Base-by-base conservation (phyloP, 2,329 filamentous ascomycete species). In the Acephala macrosclerotiorum region DNA sequence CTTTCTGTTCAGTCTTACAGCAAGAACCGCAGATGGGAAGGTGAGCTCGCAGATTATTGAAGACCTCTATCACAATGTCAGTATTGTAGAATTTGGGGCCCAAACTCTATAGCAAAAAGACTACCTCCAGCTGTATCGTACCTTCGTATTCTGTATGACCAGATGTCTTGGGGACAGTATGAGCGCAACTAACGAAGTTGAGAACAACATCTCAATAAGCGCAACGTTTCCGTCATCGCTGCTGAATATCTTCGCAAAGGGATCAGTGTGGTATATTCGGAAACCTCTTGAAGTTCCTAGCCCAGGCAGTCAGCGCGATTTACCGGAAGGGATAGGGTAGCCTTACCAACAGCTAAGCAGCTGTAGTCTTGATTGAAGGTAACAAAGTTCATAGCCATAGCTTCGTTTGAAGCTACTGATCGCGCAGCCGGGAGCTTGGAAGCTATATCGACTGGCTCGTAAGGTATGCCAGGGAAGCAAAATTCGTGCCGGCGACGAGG, bases 321-420 rank as follows among this genome's bases (percentile, higher is more conserved):
- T 36, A 14, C 53, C 58, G 62, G 51, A 40, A 42, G 35, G n/a
- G 16, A 36, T 25, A 40, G 36, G 42, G 36, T 61, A 80, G 14
- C 5, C 90, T 76, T 84, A 94, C 93, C 95, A 73, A 99, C 94
- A 82, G 95, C 95, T 71, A 99, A 86, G 80, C 95, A 95, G 85
- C 92, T 97, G 83, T 97, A 94, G 84, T 99, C 96, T 84, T 99
- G 96, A 81, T 99, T 99, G 81, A 98, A 99, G 49, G 95, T 97
- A 75, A 99, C 93, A 81, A 97, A 99, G 81, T 99, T 99, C 83
- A 98, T 93, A 58, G 89, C 81, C 89, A 93, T 93, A 67, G 77
- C 85, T 70, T 29, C 38, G 11, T 56, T 47, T 42, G 7, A 45
- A 47, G 45, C 56, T 36, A 45, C 40, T 33, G 29, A 20, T 11